These are phyloP conservation scores for Penicillium verhagenii DNA, from an alignment of 495 filamentous ascomycete species.

Conservation along the genomic window DNA sequence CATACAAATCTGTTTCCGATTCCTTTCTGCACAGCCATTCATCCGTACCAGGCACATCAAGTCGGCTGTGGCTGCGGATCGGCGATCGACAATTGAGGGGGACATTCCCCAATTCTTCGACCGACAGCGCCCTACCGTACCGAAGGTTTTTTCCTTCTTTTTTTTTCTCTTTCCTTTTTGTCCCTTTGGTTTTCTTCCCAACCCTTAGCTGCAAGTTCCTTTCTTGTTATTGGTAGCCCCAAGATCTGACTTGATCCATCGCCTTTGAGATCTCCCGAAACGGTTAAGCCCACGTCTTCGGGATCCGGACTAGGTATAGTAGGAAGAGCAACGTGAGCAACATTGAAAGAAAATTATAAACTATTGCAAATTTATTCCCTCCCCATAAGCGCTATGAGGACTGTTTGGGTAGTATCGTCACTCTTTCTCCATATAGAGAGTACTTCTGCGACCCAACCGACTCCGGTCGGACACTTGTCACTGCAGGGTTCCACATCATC, in stretches of 20 bases:
- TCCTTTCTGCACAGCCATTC: background rate
- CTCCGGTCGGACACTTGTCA: constrained; percentile 4
- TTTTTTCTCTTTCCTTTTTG: no score
- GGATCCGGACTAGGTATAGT: constrained; percentile 15
- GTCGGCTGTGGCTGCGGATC: constrained; percentile 23
- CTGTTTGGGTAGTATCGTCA: constrained; percentile 17
- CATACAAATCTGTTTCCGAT: background rate
- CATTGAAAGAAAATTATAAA: background rate
- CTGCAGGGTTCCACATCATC: background rate
- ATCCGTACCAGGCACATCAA: constrained; percentile 11
- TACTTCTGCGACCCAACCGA: background rate
- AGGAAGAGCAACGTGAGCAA: no score
- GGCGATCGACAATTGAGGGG: constrained; percentile 11
- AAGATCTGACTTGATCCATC: constrained; percentile 17
- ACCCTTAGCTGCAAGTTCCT: constrained; percentile 15
- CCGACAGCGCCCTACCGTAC: background rate
- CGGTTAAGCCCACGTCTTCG: constrained; percentile 13
- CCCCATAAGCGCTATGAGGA: background rate
- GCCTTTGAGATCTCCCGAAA: constrained; percentile 10
- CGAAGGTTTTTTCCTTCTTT: background rate
- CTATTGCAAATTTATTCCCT: background rate
- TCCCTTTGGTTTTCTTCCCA: constrained; percentile 10
- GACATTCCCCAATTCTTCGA: background rate
- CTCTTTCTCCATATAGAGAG: background rate
- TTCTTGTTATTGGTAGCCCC: constrained; percentile 17